A percentile compares a stretch with the other conserved stretches of the same genome.
These are phyloP conservation scores for Candida tallmaniae DNA, from an alignment of 805 yeast genomes.

Conservation along the genomic window DNA sequence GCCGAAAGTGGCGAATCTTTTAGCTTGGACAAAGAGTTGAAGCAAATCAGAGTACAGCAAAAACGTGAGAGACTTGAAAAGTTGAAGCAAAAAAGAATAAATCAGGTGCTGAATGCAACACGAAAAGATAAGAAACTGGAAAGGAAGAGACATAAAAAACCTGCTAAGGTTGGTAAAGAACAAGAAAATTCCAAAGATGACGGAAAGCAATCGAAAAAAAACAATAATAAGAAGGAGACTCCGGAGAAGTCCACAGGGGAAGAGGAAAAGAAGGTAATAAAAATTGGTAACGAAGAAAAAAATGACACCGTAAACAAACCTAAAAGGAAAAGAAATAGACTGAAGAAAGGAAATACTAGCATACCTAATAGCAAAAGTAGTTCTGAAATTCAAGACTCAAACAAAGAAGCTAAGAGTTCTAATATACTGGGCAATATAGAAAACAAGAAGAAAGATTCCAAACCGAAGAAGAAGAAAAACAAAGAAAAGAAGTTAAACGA, in stretches of 20 bases:
- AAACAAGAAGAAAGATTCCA: too few relatives aligned
- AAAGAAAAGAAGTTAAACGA: neutral
- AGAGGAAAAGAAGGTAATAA: too few relatives aligned
- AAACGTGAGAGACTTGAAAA: constrained; percentile 2
- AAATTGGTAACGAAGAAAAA: too few relatives aligned
- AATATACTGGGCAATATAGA: too few relatives aligned
- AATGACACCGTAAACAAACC: too few relatives aligned
- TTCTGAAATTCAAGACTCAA: too few relatives aligned
- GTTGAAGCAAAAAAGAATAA: neutral
- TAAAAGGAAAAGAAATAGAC: too few relatives aligned
- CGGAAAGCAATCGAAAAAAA: neutral
- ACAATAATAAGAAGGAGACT: too few relatives aligned
- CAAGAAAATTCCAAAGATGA: constrained; percentile 1
- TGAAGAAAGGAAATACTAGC: too few relatives aligned
- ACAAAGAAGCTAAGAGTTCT: too few relatives aligned
- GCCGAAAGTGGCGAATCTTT: neutral
- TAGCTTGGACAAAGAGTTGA: constrained; percentile 2
- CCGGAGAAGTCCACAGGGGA: too few relatives aligned
- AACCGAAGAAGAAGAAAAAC: neutral
- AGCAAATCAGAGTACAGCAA: constrained; percentile 3
- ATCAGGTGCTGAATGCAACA: neutral
- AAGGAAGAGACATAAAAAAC: constrained; percentile 2
- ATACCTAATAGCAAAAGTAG: too few relatives aligned
- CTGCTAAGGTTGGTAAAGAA: constrained; percentile 3
- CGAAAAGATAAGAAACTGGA: constrained; percentile 2